A percentile compares a stretch with the other conserved stretches of the same genome.
These are phyloP conservation scores for Fonsecaea monophora DNA, from an alignment of 2,329 filamentous ascomycete species.

Conservation along the genomic window DNA sequence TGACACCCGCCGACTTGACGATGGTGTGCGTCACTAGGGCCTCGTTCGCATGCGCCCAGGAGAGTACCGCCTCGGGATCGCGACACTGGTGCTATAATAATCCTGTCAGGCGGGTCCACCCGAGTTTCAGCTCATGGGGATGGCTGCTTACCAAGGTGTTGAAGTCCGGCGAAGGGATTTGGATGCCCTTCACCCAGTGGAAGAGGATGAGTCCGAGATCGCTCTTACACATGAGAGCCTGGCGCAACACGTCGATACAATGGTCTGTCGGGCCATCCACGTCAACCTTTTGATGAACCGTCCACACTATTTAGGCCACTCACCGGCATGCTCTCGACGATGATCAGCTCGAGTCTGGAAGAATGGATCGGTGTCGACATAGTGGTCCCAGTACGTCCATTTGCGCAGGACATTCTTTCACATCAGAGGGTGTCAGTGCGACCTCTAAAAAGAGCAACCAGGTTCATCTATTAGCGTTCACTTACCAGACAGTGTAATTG, in stretches of 20 bases:
- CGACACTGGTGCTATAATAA: constrained; percentile 1
- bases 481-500: constrained; percentile 19
- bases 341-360: constrained; percentile 7
- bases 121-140: neutral
- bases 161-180: constrained; percentile 12
- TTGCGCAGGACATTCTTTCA: constrained; percentile 15
- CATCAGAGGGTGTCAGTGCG: no score
- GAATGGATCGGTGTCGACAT: constrained; percentile 14
- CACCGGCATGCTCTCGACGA: constrained; percentile 9
- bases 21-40: constrained; percentile 3
- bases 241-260: constrained; percentile 17
- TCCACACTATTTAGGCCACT: no score
- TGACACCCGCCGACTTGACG: neutral
- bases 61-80: constrained; percentile 9
- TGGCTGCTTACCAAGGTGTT: constrained; percentile 3
- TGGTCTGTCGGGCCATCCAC: neutral
- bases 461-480: neutral
- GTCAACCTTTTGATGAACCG: no score
- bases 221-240: constrained; percentile 15
- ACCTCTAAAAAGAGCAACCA: no score
- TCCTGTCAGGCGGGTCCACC: no score
- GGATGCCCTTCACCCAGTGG: constrained; percentile 7
- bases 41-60: constrained; percentile 8
- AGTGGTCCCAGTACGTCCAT: constrained; percentile 15
- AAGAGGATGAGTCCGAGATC: constrained; percentile 11